Conservation (phyloP, 2,329 filamentous ascomycete genomes). For the Ampelomyces quisqualis region DNA sequence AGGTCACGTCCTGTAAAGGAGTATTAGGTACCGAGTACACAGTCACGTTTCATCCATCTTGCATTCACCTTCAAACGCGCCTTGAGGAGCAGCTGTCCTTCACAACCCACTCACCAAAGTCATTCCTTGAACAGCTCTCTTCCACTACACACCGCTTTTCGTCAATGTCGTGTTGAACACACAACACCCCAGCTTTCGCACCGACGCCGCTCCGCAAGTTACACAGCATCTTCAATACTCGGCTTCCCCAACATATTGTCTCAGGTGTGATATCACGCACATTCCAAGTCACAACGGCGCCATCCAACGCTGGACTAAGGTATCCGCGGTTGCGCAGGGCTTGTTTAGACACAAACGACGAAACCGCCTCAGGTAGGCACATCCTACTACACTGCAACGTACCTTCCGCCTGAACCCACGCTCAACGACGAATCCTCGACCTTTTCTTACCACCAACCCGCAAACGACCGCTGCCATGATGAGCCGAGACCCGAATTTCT, state of each 20-base stretch:
- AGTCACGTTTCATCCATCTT: neutral
- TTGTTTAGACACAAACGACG: conserved; percentile 1
- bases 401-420: neutral
- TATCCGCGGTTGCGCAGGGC: neutral
- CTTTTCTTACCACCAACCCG: neutral
- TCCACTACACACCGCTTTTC: conserved; percentile 3
- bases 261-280: conserved; percentile 16
- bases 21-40: conserved; percentile 12
- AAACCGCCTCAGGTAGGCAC: conserved; percentile 1
- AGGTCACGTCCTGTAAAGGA: conserved; percentile 3
- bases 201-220: conserved; percentile 13
- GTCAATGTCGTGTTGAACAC: conserved; percentile 4
- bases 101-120: conserved; percentile 9
- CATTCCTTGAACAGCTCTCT: conserved; percentile 9
- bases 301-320: conserved; percentile 1
- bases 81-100: conserved; percentile 22
- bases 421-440: neutral
- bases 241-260: conserved; percentile 1
- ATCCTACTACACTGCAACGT: neutral
- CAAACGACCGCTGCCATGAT: neutral
- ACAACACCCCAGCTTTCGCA: conserved; percentile 5
- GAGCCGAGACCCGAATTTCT: conserved; percentile 60
- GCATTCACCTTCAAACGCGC: conserved; percentile 11
- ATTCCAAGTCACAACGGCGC: conserved; percentile 13
- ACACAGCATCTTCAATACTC: conserved; percentile 3